Conservation (phyloP, 352 stramenopile genomes). For the Globisporangium orthogonon region DNA sequence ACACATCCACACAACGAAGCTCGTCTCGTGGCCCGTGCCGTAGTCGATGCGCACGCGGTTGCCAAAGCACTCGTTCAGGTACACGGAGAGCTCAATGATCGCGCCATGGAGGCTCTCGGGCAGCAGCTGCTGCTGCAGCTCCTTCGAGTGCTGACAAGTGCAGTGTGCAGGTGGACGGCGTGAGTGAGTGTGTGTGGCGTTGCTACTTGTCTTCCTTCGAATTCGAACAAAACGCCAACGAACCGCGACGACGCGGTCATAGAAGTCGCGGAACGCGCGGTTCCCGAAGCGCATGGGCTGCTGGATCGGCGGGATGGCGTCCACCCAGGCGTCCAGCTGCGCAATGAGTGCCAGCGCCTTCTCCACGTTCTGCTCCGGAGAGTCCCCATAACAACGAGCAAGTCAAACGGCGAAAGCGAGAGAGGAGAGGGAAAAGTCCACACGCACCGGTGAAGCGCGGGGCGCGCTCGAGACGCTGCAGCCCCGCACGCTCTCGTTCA, state of each 20-base stretch:
- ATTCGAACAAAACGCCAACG: neutral
- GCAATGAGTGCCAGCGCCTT: slow-evolving; percentile 53
- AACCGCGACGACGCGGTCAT: slow-evolving; percentile 77
- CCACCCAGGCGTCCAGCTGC: slow-evolving; percentile 82
- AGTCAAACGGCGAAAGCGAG: neutral
- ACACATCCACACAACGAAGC: slow-evolving; percentile 95
- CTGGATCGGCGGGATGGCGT: slow-evolving; percentile 89
- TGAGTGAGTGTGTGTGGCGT: no score
- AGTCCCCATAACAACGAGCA: neutral
- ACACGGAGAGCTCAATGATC: slow-evolving; percentile 90
- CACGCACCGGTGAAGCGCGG: slow-evolving; percentile 50
- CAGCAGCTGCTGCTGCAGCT: slow-evolving; percentile 57
- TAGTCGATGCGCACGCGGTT: slow-evolving; percentile 97
- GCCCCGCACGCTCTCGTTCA: slow-evolving; percentile 77
- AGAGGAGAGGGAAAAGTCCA: neutral
- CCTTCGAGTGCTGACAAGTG: slow-evolving; percentile 28
- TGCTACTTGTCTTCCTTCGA: no score
- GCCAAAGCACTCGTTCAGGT: slow-evolving; percentile 95
- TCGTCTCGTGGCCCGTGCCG: slow-evolving; percentile 97
- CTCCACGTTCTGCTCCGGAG: slow-evolving; percentile 48
- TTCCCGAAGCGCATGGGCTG: slow-evolving; percentile 95
- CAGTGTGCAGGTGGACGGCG: neutral
- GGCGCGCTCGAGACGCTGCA: slow-evolving; percentile 53
- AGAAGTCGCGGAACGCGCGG: slow-evolving; percentile 90
- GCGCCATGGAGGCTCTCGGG: slow-evolving; percentile 48